Conservation (phyloP, 257 asterid species). For the Paraleonurus japonicus region DNA sequence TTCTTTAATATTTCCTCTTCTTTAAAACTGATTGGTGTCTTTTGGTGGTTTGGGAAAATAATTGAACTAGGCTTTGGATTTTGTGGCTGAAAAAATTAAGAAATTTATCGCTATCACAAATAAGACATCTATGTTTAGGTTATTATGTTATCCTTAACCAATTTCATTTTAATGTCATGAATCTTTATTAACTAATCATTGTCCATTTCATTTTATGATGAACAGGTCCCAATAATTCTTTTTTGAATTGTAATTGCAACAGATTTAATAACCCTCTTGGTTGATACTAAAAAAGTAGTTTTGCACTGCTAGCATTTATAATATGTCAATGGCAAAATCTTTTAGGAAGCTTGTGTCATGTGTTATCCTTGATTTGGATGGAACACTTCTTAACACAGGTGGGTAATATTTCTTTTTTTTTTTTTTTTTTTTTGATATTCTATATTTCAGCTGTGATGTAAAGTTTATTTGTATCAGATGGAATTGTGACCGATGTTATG, state of each 20-base stretch:
- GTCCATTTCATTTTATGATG: neutral
- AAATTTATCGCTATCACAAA: neutral
- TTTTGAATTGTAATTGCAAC: constrained; percentile 4
- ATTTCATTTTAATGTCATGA: neutral
- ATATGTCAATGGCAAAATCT: constrained; percentile 43
- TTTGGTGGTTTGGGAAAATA: neutral
- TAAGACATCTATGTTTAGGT: neutral
- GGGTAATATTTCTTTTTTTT: constrained; percentile 16
- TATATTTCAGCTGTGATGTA: neutral
- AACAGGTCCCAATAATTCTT: neutral
- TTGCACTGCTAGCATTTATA: neutral
- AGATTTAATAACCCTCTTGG: constrained; percentile 19
- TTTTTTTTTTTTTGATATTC: neutral
- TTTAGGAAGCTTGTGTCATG: constrained; percentile 61
- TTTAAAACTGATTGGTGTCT: neutral
- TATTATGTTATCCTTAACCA: neutral
- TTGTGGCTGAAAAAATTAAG: too few species aligned
- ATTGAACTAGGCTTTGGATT: too few species aligned
- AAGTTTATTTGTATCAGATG: constrained; percentile 50
- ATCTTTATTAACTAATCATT: neutral
- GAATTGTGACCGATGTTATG: constrained; percentile 60
- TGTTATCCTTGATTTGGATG: constrained; percentile 93
- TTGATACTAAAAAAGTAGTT: constrained; percentile 20
- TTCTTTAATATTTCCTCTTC: too few species aligned
- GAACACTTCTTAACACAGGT: constrained; percentile 93